Evolutionary conservation across 768 basidiomycete species (phyloP), one percentile per base, ranked within the genome.

Genomic region (Strobilomyces confusus): DNA sequence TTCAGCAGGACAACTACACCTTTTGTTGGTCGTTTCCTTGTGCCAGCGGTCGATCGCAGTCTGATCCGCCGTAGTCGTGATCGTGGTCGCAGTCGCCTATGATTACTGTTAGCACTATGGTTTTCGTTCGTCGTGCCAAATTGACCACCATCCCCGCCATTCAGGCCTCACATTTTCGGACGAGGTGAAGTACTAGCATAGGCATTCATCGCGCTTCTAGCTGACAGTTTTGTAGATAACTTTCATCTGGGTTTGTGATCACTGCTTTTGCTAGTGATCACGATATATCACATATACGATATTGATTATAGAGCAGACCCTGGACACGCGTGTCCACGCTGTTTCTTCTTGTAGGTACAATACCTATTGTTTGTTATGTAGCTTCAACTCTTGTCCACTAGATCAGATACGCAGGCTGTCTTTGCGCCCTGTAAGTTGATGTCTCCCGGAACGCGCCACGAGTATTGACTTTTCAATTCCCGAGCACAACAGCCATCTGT

Each of bases 121-220:
- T 26, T 15, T 15, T 38, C 5, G 20, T 14, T 13, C 14, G 11
- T 17, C 4, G 20, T 41, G 11, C 22, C 11, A 5, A 14, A 40
- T 7, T 38, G 26, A 40, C 17, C 20, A n/a, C 14, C 44, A 3
- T 17, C 2, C 5, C 29, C 29, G 29, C 29, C 9, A 9, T 17
- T n/a, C n/a, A 52, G 51, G 44, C 4, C 45, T 52, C 45, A 42
- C 22, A 1, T 52, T 52, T 47, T 47, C 51, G n/a, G 33, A 47
- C 1, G 51, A 52, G 51, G 51, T 52, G 30, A 15, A 4, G 22
- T n/a, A n/a, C n/a, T 5, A 5, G 15, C 19, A 22, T 29, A 22
- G 20, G 13, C 15, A 29, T 14, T 32, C 13, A 12, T 25, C 2
- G 2, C 3, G 3, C 9, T 12, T 7, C 22, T 29, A 29, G 13